A percentile compares a stretch with the other conserved stretches of the same genome.
Evolutionary conservation across 2,329 filamentous ascomycete species (phyloP).

Genomic region (Trichoderma aggressivum): DNA sequence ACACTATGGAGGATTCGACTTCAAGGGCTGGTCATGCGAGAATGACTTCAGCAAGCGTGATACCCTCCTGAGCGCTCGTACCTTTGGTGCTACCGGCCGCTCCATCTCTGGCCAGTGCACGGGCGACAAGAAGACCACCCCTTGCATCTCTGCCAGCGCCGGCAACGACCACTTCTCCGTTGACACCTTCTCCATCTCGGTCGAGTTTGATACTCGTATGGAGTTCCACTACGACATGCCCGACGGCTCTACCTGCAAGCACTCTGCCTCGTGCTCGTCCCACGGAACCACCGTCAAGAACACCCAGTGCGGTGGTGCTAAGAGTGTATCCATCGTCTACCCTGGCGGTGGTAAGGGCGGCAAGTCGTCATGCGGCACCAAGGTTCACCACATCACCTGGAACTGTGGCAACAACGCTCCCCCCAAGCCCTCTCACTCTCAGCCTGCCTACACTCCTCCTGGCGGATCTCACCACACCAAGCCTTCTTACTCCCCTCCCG

Average conservation of each 20-base stretch:
- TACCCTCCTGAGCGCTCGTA: slow-evolving; percentile 49
- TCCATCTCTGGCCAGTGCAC: slow-evolving; percentile 57
- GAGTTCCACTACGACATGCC: slow-evolving; percentile 87
- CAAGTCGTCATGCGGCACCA: slow-evolving; percentile 60
- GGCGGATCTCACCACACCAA: neutral
- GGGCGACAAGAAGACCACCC: slow-evolving; percentile 45
- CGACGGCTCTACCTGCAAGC: slow-evolving; percentile 78
- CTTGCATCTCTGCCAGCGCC: slow-evolving; percentile 55
- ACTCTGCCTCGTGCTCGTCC: slow-evolving; percentile 64
- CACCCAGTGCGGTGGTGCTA: slow-evolving; percentile 88
- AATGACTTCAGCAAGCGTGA: slow-evolving; percentile 58
- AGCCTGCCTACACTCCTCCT: slow-evolving; percentile 1
- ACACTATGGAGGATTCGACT: slow-evolving; percentile 68
- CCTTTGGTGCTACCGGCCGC: slow-evolving; percentile 46
- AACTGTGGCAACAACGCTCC: slow-evolving; percentile 16
- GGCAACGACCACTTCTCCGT: slow-evolving; percentile 65
- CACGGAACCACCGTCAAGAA: slow-evolving; percentile 71
- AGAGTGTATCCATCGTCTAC: slow-evolving; percentile 69
- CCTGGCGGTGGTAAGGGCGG: slow-evolving; percentile 54
- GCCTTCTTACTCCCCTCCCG: neutral
- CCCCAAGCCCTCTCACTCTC: neutral
- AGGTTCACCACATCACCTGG: slow-evolving; percentile 63
- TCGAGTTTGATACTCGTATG: slow-evolving; percentile 72
- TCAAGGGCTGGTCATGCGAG: slow-evolving; percentile 69
- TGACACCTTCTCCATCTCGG: slow-evolving; percentile 66